phyloP scores from a whole-genome alignment of 257 asterid species.

The Petunia secreta region DNA sequence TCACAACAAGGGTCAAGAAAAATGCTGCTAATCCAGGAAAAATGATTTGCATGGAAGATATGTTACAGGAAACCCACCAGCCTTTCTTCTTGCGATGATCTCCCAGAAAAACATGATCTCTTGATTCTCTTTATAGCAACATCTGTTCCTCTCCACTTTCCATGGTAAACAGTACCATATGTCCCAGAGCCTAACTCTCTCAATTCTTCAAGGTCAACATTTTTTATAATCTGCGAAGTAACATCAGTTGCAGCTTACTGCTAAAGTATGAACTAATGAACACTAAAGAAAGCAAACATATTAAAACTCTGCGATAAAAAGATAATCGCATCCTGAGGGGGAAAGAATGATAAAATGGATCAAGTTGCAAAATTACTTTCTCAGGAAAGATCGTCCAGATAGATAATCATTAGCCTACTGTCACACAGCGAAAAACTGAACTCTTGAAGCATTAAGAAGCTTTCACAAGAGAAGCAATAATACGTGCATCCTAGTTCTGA shows the following conservation, averaged over 20 bases:
- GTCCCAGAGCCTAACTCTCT: conserved; percentile 82
- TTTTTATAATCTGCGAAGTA: conserved; percentile 60
- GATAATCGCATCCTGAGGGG: conserved; percentile 1
- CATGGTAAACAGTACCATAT: conserved; percentile 79
- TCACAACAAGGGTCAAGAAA: neutral
- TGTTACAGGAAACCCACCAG: conserved; percentile 55
- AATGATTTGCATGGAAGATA: conserved; percentile 23
- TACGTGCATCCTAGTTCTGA: neutral
- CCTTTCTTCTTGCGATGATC: conserved; percentile 68
- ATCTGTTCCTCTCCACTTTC: conserved; percentile 86
- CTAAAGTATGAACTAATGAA: neutral
- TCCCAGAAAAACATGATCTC: conserved; percentile 66
- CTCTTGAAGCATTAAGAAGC: neutral
- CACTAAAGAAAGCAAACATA: conserved; percentile 8
- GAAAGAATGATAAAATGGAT: neutral
- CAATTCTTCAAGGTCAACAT: conserved; percentile 81
- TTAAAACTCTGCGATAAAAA: conserved; percentile 11
- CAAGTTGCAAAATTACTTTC: neutral
- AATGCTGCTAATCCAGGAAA: conserved; percentile 2
- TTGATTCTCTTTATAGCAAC: conserved; percentile 80
- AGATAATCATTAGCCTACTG: neutral
- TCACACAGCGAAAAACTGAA: neutral
- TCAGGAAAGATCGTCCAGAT: neutral
- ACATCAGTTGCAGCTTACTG: conserved; percentile 17
- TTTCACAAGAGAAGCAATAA: neutral